Evolutionary conservation across 768 basidiomycete species (phyloP).

Genomic region (Amanita muscaria): DNA sequence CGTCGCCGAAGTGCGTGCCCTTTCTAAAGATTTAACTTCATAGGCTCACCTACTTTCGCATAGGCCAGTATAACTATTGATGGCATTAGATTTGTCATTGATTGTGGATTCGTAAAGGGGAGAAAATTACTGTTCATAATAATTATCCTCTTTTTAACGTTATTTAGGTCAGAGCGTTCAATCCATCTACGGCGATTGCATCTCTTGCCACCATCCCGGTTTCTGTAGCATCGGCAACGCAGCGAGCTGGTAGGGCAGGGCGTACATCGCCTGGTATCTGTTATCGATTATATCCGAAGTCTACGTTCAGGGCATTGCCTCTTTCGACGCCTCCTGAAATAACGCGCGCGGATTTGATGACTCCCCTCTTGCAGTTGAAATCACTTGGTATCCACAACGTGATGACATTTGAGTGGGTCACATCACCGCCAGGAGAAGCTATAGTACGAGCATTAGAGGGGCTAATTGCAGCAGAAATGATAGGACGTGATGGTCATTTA

Average conservation of each 20-base stretch:
- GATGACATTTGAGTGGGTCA: conserved; percentile 95
- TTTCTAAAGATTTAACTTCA: neutral
- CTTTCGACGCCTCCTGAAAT: conserved; percentile 82
- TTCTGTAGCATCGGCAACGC: conserved; percentile 83
- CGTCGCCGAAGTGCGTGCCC: conserved; percentile 70
- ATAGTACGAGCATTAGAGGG: conserved; percentile 82
- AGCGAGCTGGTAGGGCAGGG: conserved; percentile 92
- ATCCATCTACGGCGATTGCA: conserved; percentile 78
- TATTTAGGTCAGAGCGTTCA: conserved; percentile 77
- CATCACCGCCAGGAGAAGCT: conserved; percentile 78
- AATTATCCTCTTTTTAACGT: neutral
- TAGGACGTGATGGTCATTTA: conserved; percentile 73
- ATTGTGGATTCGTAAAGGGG: conserved; percentile 94
- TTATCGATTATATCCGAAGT: conserved; percentile 79
- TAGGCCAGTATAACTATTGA: conserved; percentile 96
- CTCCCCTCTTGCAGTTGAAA: conserved; percentile 89
- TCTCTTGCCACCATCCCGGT: conserved; percentile 77
- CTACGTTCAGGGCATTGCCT: conserved; percentile 51
- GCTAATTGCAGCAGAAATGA: conserved; percentile 71
- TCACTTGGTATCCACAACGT: conserved; percentile 91
- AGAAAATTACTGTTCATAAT: neutral
- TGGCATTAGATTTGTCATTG: conserved; percentile 88
- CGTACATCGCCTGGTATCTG: conserved; percentile 89
- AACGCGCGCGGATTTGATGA: conserved; percentile 82
- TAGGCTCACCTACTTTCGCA: neutral